A percentile compares a stretch with the other conserved stretches of the same genome.
These are phyloP conservation scores for Diaporthe ilicicola DNA, from an alignment of 2,329 filamentous ascomycete species.

Conservation along the genomic window DNA sequence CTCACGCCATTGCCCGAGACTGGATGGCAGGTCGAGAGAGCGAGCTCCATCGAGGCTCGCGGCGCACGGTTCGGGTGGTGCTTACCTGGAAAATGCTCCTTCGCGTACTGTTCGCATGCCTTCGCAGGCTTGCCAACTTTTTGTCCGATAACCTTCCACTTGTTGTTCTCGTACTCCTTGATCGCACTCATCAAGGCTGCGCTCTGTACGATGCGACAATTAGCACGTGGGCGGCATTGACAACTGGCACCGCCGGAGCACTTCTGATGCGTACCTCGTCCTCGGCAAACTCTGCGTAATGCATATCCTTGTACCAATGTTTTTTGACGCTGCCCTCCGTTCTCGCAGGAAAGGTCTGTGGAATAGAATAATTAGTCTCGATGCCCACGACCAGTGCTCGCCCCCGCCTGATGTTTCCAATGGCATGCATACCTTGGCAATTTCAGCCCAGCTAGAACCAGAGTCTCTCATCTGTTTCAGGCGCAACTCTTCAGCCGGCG, in stretches of 20 bases:
- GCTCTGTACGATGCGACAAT: constrained; percentile 58
- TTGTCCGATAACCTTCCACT: constrained; percentile 96
- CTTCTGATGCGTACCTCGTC: constrained; percentile 76
- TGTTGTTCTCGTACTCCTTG: constrained; percentile 98
- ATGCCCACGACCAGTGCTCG: neutral
- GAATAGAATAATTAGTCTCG: constrained; percentile 32
- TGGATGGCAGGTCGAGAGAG: neutral
- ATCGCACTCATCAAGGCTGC: constrained; percentile 88
- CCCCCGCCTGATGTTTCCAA: neutral
- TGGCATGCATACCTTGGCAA: constrained; percentile 86
- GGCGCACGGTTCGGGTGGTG: neutral
- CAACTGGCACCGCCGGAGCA: neutral
- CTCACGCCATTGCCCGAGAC: neutral
- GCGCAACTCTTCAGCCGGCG: constrained; percentile 88
- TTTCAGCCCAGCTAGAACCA: constrained; percentile 96
- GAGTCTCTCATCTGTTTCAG: constrained; percentile 94
- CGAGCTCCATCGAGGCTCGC: neutral
- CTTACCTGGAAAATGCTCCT: constrained; percentile 82
- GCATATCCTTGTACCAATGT: constrained; percentile 99
- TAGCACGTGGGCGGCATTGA: constrained; percentile 13
- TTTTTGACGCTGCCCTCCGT: constrained; percentile 99
- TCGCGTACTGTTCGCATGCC: constrained; percentile 84
- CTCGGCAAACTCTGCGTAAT: constrained; percentile 97
- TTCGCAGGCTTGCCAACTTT: constrained; percentile 99
- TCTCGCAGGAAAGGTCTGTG: constrained; percentile 85